Evolutionary conservation across 202 grass and related monocot species (phyloP).

Genomic region (Tripidium arundinaceum): DNA sequence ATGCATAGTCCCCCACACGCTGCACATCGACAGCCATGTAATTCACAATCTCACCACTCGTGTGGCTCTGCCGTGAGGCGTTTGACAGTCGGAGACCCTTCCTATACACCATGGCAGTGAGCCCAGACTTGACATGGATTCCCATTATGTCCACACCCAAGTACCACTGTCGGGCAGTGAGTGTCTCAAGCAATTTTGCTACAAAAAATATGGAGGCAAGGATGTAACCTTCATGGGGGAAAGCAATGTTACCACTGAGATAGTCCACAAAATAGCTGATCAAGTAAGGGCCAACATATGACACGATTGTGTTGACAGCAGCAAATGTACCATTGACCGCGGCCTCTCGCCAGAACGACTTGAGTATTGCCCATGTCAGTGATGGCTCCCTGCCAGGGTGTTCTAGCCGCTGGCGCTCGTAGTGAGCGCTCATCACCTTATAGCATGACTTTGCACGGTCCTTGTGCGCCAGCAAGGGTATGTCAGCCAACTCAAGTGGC

Average conservation of each 20-base stretch:
- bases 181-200: conserved; percentile 74
- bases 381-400: conserved; percentile 47
- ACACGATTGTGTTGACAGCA: conserved; percentile 71
- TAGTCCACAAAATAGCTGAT: conserved; percentile 98
- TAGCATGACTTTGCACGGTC: conserved; percentile 86
- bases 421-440: conserved; percentile 69
- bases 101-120: conserved; percentile 93
- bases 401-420: conserved; percentile 59
- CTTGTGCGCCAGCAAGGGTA: conserved; percentile 74
- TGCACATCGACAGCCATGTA: conserved; percentile 99
- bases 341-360: conserved; percentile 80
- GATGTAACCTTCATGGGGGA: conserved; percentile 89
- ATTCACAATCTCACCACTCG: conserved; percentile 98
- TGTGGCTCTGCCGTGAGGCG: conserved; percentile 72
- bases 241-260: conserved; percentile 83
- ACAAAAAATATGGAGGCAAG: conserved; percentile 77
- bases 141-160: conserved; percentile 95
- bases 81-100: conserved; percentile 89
- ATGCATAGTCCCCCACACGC: conserved; percentile 91
- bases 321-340: conserved; percentile 67
- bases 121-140: conserved; percentile 93
- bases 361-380: conserved; percentile 66
- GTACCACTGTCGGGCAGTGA: conserved; percentile 94
- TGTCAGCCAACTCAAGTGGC: conserved; percentile 75
- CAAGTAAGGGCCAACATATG: conserved; percentile 85